phyloP scores from a whole-genome alignment of 257 asterid genomes.

The Capsicum pubescens region DNA sequence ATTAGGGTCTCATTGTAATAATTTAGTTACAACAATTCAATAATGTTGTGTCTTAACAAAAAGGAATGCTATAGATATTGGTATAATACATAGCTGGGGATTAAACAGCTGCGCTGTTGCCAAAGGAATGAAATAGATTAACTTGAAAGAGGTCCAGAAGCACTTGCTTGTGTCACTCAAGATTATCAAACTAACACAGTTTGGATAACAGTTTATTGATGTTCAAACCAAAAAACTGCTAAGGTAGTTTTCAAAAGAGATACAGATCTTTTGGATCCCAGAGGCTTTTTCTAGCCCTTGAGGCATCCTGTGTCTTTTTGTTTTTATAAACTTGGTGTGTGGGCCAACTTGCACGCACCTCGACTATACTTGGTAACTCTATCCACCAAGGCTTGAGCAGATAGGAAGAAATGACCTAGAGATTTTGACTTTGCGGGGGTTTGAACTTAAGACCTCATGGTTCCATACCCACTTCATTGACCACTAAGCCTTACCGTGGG shows the following conservation, averaged over 20 bases:
- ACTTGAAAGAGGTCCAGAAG: slow-evolving; percentile 1
- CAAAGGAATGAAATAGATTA: not conserved
- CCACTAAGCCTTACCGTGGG: not conserved
- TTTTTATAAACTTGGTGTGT: not conserved
- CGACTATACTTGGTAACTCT: not conserved
- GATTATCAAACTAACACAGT: not conserved
- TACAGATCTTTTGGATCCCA: not conserved
- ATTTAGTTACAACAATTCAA: no score
- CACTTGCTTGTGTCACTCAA: slow-evolving; percentile 5
- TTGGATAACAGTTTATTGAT: not conserved
- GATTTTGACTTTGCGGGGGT: not conserved
- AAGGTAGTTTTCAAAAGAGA: not conserved
- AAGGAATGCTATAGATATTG: not conserved
- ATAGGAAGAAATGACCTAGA: not conserved
- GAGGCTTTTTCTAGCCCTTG: not conserved
- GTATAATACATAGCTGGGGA: not conserved
- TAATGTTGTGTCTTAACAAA: not conserved
- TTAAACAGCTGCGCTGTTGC: not conserved
- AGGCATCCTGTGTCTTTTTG: slow-evolving; percentile 12
- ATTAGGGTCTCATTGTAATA: no score
- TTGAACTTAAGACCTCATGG: not conserved
- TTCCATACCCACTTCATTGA: slow-evolving; percentile 5
- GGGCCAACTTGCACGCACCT: not conserved
- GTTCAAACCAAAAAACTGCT: slow-evolving; percentile 11
- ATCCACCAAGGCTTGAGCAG: not conserved